These are phyloP conservation scores for Clavispora phyllophila DNA, from an alignment of 805 yeast genomes.

Conservation along the genomic window DNA sequence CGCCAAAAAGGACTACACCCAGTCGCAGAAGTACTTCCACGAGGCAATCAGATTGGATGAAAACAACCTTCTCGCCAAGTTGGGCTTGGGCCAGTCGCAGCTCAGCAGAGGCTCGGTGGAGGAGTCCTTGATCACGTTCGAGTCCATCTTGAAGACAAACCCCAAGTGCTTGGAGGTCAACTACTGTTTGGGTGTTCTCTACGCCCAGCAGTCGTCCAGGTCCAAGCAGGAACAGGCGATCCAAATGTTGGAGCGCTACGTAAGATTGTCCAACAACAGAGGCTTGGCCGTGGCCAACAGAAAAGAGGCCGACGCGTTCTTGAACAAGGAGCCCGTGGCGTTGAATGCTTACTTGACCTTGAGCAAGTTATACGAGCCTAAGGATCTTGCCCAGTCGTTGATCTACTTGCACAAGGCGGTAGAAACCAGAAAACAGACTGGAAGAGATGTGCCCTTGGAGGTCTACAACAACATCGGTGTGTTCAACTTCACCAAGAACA, in stretches of 20 bases:
- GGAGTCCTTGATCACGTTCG: slow-evolving; percentile 84
- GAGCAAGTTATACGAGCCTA: slow-evolving; percentile 64
- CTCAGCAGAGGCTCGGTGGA: slow-evolving; percentile 66
- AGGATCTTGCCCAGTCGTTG: slow-evolving; percentile 63
- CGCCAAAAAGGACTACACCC: slow-evolving; percentile 52
- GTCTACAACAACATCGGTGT: slow-evolving; percentile 83
- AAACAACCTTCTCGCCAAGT: slow-evolving; percentile 59
- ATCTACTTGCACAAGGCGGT: slow-evolving; percentile 57
- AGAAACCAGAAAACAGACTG: slow-evolving; percentile 40
- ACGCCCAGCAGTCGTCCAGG: slow-evolving; percentile 45
- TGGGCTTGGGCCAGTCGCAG: slow-evolving; percentile 86
- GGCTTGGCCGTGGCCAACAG: slow-evolving; percentile 23
- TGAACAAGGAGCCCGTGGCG: slow-evolving; percentile 50
- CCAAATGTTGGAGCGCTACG: slow-evolving; percentile 61
- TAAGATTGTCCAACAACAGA: slow-evolving; percentile 53
- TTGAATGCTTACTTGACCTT: slow-evolving; percentile 64
- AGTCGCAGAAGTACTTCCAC: slow-evolving; percentile 67
- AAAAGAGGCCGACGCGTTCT: slow-evolving; percentile 18
- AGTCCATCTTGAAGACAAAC: slow-evolving; percentile 58
- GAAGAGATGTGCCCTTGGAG: slow-evolving; percentile 49
- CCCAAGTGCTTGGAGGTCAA: slow-evolving; percentile 70
- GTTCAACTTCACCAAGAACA: slow-evolving; percentile 62
- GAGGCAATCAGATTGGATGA: slow-evolving; percentile 66
- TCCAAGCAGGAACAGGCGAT: slow-evolving; percentile 52
- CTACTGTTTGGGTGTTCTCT: slow-evolving; percentile 71